phyloP scores from a whole-genome alignment of 148 eudicot species.

The Vaccinium darrowii region DNA sequence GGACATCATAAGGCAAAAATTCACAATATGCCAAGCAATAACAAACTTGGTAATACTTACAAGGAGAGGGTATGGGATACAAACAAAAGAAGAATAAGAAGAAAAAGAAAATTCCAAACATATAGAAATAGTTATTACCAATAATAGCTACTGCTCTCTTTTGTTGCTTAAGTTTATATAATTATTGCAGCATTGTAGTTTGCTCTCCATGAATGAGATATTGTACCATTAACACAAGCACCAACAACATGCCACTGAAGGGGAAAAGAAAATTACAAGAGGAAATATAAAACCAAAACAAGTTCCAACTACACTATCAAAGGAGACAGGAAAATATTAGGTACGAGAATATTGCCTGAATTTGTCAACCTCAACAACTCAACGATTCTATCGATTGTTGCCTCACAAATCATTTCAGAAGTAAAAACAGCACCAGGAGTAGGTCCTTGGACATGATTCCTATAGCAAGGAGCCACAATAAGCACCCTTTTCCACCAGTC shows the following conservation, averaged over 20 bases:
- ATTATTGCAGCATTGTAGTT: neutral
- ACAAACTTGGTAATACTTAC: neutral
- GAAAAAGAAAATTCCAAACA: neutral
- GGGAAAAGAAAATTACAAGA: neutral
- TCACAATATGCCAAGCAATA: neutral
- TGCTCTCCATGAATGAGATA: neutral
- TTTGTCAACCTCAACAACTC: constrained; percentile 89
- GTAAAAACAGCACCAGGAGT: constrained; percentile 96
- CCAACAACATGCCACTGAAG: neutral
- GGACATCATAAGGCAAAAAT: neutral
- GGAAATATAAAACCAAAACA: neutral
- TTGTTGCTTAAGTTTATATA: neutral
- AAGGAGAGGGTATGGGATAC: neutral
- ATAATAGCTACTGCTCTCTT: neutral
- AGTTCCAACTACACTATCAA: neutral
- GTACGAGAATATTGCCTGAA: constrained; percentile 59
- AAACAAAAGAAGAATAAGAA: neutral
- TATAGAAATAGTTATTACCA: neutral
- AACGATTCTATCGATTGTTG: constrained; percentile 83
- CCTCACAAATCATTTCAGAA: constrained; percentile 93
- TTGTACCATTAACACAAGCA: neutral
- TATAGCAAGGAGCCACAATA: constrained; percentile 78
- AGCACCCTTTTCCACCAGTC: constrained; percentile 99
- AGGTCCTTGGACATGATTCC: constrained; percentile 51
- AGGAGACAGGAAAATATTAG: neutral